Conservation (phyloP, 495 filamentous ascomycete species). For the Cercophora sp. region DNA sequence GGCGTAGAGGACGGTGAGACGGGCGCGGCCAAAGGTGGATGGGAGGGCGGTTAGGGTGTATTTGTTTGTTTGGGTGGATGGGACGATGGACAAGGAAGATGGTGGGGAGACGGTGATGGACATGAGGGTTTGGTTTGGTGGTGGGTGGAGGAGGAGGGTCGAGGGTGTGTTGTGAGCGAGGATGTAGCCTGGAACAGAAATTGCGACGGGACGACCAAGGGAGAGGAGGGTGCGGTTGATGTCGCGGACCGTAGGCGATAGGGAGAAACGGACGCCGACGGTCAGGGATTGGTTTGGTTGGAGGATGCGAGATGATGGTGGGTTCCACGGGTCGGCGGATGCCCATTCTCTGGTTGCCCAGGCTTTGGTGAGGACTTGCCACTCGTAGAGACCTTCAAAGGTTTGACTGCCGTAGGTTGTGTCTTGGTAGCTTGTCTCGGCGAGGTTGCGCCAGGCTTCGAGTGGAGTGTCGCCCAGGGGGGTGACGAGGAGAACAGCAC, state of each 20-base stretch:
- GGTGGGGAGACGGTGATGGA: neutral
- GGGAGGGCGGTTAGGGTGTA: neutral
- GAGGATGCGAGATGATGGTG: conserved; percentile 39
- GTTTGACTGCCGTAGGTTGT: conserved; percentile 45
- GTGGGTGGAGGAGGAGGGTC: neutral
- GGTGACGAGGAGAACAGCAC: conserved; percentile 45
- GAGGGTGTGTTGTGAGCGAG: conserved; percentile 32
- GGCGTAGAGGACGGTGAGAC: conserved; percentile 39
- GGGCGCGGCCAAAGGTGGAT: conserved; percentile 9
- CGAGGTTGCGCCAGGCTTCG: conserved; percentile 48
- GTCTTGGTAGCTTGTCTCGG: conserved; percentile 25
- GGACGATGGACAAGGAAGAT: neutral
- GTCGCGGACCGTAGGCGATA: conserved; percentile 34
- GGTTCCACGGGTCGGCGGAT: conserved; percentile 42
- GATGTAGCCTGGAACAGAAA: conserved; percentile 48
- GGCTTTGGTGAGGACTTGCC: conserved; percentile 44
- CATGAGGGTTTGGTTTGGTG: neutral
- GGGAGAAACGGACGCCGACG: conserved; percentile 44
- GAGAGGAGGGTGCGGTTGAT: conserved; percentile 37
- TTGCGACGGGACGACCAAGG: conserved; percentile 39
- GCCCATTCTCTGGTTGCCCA: conserved; percentile 50
- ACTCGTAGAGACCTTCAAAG: conserved; percentile 53
- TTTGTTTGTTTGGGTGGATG: neutral
- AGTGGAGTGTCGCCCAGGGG: conserved; percentile 42
- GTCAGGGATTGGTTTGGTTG: conserved; percentile 37